Evolutionary conservation across 2,329 filamentous ascomycete species (phyloP), one percentile per base, ranked within the genome.

Genomic region (Trichoderma sp.): DNA sequence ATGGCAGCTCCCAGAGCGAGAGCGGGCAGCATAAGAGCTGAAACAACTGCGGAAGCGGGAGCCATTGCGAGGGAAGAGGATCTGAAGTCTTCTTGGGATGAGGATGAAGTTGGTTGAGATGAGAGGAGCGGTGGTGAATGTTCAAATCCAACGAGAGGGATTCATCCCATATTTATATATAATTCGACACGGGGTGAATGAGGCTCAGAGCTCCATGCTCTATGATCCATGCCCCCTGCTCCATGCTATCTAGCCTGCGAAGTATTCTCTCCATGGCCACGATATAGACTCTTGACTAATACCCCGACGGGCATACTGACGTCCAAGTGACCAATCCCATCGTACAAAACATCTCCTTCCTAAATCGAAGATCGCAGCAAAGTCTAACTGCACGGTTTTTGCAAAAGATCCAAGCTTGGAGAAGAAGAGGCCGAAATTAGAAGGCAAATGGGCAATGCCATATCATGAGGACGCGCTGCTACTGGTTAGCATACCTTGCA

Each of bases 1-100:
- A 68, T 68, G 35, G 66, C 66, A 24, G 66, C 66, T 62, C 66
- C 66, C 35, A 68, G 33, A 24, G 58, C 58, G 58, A 68, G 66
- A 57, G 57, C 65, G 24, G 66, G 66, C 66, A 68, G 63, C 63
- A 66, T 24, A 27, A 66, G 52, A 58, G 63, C 63, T 49, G 63
- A 47, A 31, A 58, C 63, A 47, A 66, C 2, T 11, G 40, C 35
- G 53, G 63, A 66, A 49, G 33, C 37, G 52, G 63, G 63, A 33
- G 63, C 63, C 63, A 66, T 66, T 66, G 63, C 19, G 37, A 47
- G 33, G 8, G 27, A 43, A 31, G 11, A 43, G 4, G 7, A 2
- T 14, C 35, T 53, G 8, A 24, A 43, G 16, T 33, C 47, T 55
- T 64, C 49, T 43, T n/a, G 24, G 19, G 21, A 43, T 21, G 13